These are phyloP conservation scores for Melaleuca alternifolia DNA, from an alignment of 345 rosid species.

Conservation along the genomic window DNA sequence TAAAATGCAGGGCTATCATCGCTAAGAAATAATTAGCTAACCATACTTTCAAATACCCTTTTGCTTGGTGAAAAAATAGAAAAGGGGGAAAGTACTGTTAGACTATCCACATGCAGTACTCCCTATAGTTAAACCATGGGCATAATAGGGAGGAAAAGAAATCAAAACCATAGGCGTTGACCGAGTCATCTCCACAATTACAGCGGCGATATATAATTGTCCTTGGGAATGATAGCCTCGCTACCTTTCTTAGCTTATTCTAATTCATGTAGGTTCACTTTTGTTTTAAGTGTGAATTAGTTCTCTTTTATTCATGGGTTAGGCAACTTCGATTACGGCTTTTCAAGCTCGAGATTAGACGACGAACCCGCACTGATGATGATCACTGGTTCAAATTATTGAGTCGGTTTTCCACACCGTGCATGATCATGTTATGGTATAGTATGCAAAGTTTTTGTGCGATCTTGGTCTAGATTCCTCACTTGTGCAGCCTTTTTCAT, in stretches of 20 bases:
- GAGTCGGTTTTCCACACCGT: not conserved
- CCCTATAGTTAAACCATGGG: not conserved
- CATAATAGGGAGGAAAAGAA: not conserved
- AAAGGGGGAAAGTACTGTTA: not conserved
- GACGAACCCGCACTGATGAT: not conserved
- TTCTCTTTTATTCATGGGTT: not conserved
- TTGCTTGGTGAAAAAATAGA: not conserved
- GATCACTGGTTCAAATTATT: not conserved
- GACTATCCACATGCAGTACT: not conserved
- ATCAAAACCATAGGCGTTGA: not conserved
- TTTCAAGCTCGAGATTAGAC: not conserved
- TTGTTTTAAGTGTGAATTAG: not conserved
- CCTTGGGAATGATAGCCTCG: not conserved
- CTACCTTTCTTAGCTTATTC: not conserved
- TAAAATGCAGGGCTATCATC: slow-evolving; percentile 21
- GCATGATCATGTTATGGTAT: not conserved
- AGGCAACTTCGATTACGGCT: not conserved
- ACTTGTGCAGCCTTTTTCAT: not conserved
- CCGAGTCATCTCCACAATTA: not conserved
- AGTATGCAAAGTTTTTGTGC: not conserved
- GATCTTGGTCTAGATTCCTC: not conserved
- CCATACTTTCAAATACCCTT: not conserved
- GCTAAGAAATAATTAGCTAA: not conserved
- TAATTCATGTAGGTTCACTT: not conserved
- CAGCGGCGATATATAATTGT: not conserved